phyloP scores from a whole-genome alignment of 2,329 filamentous ascomycete genomes.

The Penicillium occitanis region DNA sequence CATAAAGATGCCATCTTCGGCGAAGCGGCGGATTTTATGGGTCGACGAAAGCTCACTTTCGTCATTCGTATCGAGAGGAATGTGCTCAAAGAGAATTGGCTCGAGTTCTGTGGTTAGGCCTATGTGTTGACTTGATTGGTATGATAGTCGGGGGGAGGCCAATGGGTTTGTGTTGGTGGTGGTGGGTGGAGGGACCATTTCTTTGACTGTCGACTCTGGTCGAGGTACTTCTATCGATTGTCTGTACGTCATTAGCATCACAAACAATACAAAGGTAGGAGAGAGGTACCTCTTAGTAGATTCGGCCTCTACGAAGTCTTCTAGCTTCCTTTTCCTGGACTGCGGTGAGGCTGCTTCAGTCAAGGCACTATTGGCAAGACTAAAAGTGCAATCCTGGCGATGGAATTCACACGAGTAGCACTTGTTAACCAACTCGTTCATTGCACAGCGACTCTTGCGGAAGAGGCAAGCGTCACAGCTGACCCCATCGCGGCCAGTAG shows the following conservation, averaged over 20 bases:
- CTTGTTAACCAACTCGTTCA: constrained; percentile 46
- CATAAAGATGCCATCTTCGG: constrained; percentile 44
- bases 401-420: constrained; percentile 48
- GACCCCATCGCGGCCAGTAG: constrained; percentile 36
- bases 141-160: constrained; percentile 35
- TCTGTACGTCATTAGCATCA: constrained; percentile 22
- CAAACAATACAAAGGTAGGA: background rate
- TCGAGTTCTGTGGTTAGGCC: constrained; percentile 46
- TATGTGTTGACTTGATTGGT: constrained; percentile 43
- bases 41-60: constrained; percentile 38
- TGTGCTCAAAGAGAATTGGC: constrained; percentile 40
- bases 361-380: constrained; percentile 27
- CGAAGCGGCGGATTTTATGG: constrained; percentile 38
- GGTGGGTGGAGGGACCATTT: constrained; percentile 23
- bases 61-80: constrained; percentile 43
- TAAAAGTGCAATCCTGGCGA: constrained; percentile 47
- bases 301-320: constrained; percentile 34
- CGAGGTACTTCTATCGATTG: constrained; percentile 25
- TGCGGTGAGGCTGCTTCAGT: constrained; percentile 26
- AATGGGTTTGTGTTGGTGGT: constrained; percentile 22
- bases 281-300: constrained; percentile 37
- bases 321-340: constrained; percentile 44
- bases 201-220: constrained; percentile 24
- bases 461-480: constrained; percentile 46
- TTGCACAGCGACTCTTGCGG: constrained; percentile 45